Evolutionary conservation across 2,329 filamentous ascomycete species (phyloP).

Genomic region (Emmonsiellopsis sp.): DNA sequence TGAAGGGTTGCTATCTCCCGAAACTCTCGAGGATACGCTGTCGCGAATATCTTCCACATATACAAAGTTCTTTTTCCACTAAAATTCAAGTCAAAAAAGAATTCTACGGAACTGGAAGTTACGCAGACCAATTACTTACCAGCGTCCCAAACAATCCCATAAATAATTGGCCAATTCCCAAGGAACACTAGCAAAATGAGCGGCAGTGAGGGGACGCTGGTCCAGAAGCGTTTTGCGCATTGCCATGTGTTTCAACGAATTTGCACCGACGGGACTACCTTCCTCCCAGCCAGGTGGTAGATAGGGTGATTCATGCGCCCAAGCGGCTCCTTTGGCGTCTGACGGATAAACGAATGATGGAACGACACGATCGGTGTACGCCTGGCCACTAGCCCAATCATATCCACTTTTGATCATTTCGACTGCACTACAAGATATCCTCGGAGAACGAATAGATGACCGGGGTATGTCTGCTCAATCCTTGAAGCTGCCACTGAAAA

Average conservation of each 20-base stretch:
- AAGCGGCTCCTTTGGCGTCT: conserved; percentile 19
- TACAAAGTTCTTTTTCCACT: conserved; percentile 30
- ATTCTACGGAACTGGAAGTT: not conserved
- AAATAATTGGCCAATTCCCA: conserved; percentile 31
- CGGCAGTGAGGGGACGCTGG: conserved; percentile 25
- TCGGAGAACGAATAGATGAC: too few relatives aligned
- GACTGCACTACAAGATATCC: too few relatives aligned
- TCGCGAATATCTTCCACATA: conserved; percentile 35
- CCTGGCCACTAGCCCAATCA: conserved; percentile 13
- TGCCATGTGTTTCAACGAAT: conserved; percentile 26
- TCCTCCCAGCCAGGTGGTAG: conserved; percentile 20
- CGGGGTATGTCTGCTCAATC: too few relatives aligned
- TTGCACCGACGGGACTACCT: conserved; percentile 17
- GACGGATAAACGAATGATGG: conserved; percentile 5
- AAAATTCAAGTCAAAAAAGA: conserved; percentile 5
- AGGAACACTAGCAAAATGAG: conserved; percentile 28
- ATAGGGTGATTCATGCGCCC: conserved; percentile 31
- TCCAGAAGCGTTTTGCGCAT: conserved; percentile 24
- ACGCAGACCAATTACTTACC: conserved; percentile 18
- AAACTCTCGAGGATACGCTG: conserved; percentile 28
- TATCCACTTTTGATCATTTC: conserved; percentile 6
- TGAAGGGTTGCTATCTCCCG: conserved; percentile 18
- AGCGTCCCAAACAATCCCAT: conserved; percentile 27
- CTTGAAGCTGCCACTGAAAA: too few relatives aligned
- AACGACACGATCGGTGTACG: conserved; percentile 11